Evolutionary conservation across 768 basidiomycete species (phyloP).

Genomic region (Boletus pseudopeckii): DNA sequence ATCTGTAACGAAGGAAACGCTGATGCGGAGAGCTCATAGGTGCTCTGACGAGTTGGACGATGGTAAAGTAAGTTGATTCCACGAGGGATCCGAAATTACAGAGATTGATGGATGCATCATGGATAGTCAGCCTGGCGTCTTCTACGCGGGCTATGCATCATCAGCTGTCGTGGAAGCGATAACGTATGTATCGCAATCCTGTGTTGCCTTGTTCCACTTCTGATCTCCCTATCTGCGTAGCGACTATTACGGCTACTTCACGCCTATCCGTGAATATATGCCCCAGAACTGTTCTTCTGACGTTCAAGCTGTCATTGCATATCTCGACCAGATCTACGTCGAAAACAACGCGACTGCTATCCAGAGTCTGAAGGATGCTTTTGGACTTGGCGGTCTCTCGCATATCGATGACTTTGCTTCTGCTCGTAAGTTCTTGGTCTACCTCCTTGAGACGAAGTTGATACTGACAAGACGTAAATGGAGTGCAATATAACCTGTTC

Average conservation of each 20-base stretch:
- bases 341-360: conserved; percentile 45
- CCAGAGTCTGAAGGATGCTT: conserved; percentile 50
- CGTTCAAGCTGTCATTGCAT: conserved; percentile 56
- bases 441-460: no score
- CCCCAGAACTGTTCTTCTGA: conserved; percentile 73
- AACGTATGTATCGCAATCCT: conserved; percentile 27
- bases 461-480: conserved; percentile 25
- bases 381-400: conserved; percentile 53
- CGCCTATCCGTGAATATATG: conserved; percentile 66
- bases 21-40: conserved; percentile 15
- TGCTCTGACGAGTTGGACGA: conserved; percentile 57
- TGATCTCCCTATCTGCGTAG: conserved; percentile 13
- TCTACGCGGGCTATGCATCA: conserved; percentile 43
- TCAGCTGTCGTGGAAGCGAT: conserved; percentile 47
- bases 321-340: conserved; percentile 57
- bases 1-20: no score
- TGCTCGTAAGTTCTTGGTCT: conserved; percentile 36
- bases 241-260: conserved; percentile 52
- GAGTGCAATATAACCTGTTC: conserved; percentile 52
- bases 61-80: conserved; percentile 53
- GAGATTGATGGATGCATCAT: not conserved
- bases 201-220: not conserved
- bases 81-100: not conserved
- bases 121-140: conserved; percentile 38
- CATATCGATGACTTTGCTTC: conserved; percentile 69